A percentile compares a stretch with the other conserved stretches of the same genome.
These are phyloP conservation scores for Aspergillus nanangensis DNA, from an alignment of 495 filamentous ascomycete genomes.

Conservation along the genomic window DNA sequence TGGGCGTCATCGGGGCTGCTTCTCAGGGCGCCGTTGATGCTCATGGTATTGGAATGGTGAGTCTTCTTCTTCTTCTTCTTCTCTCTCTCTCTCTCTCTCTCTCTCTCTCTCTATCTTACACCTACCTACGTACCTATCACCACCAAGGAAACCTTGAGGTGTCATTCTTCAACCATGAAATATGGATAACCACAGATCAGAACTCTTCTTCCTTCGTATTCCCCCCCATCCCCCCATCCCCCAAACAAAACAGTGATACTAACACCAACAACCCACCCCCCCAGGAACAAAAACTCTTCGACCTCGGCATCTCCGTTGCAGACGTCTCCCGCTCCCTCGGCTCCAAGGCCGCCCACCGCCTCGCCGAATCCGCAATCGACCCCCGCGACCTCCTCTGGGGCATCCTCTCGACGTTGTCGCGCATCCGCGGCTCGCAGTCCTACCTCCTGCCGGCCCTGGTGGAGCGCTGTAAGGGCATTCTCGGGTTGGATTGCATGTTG, in stretches of 20 bases:
- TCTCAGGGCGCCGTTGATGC: slow-evolving; percentile 52
- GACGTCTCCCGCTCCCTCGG: slow-evolving; percentile 34
- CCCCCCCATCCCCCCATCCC: slow-evolving; percentile 6
- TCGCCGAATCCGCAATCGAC: slow-evolving; percentile 29
- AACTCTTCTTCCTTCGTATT: too few relatives aligned
- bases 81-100: neutral
- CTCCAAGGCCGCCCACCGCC: slow-evolving; percentile 24
- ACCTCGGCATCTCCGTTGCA: slow-evolving; percentile 33
- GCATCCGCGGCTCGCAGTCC: slow-evolving; percentile 41
- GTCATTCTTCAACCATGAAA: too few relatives aligned
- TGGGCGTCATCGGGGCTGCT: slow-evolving; percentile 47
- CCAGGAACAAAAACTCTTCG: slow-evolving; percentile 41
- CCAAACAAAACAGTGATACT: neutral
- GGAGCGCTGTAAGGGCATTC: slow-evolving; percentile 30
- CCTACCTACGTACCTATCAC: too few relatives aligned
- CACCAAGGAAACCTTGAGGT: too few relatives aligned
- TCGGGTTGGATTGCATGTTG: slow-evolving; percentile 28
- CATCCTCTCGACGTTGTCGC: slow-evolving; percentile 36
- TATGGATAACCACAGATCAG: too few relatives aligned
- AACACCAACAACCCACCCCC: neutral
- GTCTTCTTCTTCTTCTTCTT: neutral
- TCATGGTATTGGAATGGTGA: slow-evolving; percentile 60
- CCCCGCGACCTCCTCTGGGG: slow-evolving; percentile 40
- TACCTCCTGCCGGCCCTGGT: slow-evolving; percentile 36
- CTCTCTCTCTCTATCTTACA: too few relatives aligned